Percentiles rank a stretch among this genome's conserved stretches.
Conservation (phyloP, 495 filamentous ascomycete species). For the Hyaloscypha variabilis region DNA sequence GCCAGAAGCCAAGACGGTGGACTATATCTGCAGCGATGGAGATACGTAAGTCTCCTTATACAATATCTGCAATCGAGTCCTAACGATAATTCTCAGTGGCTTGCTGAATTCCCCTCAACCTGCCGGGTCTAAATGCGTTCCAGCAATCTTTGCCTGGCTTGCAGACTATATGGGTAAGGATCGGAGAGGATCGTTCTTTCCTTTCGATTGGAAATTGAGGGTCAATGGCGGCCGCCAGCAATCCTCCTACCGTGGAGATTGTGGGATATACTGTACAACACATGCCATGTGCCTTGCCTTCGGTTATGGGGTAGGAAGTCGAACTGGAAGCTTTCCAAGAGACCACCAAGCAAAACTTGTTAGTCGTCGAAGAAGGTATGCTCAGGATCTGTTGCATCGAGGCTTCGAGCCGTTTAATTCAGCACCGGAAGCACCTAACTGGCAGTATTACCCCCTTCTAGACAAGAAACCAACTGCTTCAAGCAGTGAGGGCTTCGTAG, state of each 20-base stretch:
- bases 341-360: conserved; percentile 12
- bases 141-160: conserved; percentile 15
- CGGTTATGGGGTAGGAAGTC: neutral
- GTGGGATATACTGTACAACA: conserved; percentile 1
- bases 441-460: conserved; percentile 19
- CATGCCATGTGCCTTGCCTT: conserved; percentile 17
- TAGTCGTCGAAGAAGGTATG: conserved; percentile 10
- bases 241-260: neutral
- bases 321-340: neutral
- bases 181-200: neutral
- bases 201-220: conserved; percentile 12
- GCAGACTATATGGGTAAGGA: neutral
- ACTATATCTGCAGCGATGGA: conserved; percentile 16
- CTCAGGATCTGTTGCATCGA: conserved; percentile 14
- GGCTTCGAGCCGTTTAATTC: conserved; percentile 3
- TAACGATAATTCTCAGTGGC: conserved; percentile 9
- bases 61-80: neutral
- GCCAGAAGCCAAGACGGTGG: conserved; percentile 15
- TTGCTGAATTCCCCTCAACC: neutral
- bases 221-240: neutral
- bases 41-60: conserved; percentile 3
- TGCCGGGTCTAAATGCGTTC: conserved; percentile 12
- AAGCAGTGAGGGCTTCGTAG: conserved; percentile 2
- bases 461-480: conserved; percentile 1
- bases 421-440: neutral